Percentiles rank a stretch among this genome's conserved stretches.
Conservation (phyloP, 371 early-diverging fungal species). For the Funneliformis caledonium region DNA sequence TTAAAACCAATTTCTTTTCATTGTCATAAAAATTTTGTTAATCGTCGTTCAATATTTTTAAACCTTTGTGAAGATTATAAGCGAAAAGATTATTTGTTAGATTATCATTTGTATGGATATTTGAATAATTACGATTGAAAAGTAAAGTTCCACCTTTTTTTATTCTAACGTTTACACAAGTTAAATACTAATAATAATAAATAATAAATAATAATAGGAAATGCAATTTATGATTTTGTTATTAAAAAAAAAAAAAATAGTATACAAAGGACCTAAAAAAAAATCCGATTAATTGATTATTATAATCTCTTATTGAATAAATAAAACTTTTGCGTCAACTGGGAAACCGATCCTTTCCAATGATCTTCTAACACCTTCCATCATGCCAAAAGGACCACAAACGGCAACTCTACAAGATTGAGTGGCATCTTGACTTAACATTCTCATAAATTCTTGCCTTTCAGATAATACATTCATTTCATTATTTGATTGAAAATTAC, state of each 20-base stretch:
- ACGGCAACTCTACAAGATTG: neutral
- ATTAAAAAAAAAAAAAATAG: neutral
- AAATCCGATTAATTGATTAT: neutral
- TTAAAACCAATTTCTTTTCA: neutral
- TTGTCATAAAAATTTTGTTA: too few relatives aligned
- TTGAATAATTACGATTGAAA: neutral
- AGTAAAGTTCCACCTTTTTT: too few relatives aligned
- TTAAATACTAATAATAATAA: too few relatives aligned
- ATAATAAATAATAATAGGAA: too few relatives aligned
- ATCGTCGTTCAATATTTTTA: neutral
- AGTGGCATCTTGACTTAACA: neutral
- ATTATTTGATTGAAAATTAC: neutral
- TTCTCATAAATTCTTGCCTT: neutral
- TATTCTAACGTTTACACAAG: too few relatives aligned
- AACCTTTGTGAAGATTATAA: neutral
- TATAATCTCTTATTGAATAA: neutral
- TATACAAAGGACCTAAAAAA: neutral
- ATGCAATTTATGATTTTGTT: too few relatives aligned
- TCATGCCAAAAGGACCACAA: conserved; percentile 28
- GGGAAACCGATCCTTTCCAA: conserved; percentile 3
- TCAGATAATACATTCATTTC: neutral
- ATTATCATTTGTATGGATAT: neutral
- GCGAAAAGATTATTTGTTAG: neutral
- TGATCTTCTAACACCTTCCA: neutral
- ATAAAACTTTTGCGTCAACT: neutral